Percentiles rank a stretch among this genome's conserved stretches.
Conservation (phyloP, 164 flowering plant species). For the Hamamelis virginiana region DNA sequence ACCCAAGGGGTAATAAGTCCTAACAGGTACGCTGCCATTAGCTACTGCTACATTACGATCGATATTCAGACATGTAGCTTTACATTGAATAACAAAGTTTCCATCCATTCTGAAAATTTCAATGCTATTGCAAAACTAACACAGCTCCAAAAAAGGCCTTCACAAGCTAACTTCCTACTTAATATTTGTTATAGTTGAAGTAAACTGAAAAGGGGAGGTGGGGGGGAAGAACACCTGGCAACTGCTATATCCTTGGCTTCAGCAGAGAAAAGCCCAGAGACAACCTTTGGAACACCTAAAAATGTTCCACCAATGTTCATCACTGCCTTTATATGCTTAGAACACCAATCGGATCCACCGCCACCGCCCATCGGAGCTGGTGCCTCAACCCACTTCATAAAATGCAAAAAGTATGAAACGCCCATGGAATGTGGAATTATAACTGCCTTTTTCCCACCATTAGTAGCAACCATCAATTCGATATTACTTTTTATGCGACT, state of each 20-base stretch:
- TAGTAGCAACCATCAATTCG: conserved; percentile 71
- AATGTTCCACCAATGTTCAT: conserved; percentile 92
- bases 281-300: conserved; percentile 95
- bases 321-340: conserved; percentile 72
- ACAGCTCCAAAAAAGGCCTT: not conserved
- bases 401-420: conserved; percentile 68
- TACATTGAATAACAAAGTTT: not conserved
- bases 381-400: conserved; percentile 87
- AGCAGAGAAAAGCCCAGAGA: conserved; percentile 88
- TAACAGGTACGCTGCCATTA: not conserved
- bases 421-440: conserved; percentile 86
- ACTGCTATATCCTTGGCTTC: conserved; percentile 96
- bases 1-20: not conserved
- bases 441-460: conserved; percentile 67
- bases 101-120: not conserved
- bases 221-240: conserved; percentile 57
- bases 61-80: not conserved
- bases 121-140: too few relatives aligned
- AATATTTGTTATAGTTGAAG: not conserved
- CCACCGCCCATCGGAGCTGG: conserved; percentile 91
- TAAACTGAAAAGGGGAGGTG: not conserved
- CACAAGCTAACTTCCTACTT: not conserved
- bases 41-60: not conserved
- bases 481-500: conserved; percentile 73
- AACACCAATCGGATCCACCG: conserved; percentile 77